Conservation (phyloP, 2,329 filamentous ascomycete genomes). For the Penicillium janthinellum region DNA sequence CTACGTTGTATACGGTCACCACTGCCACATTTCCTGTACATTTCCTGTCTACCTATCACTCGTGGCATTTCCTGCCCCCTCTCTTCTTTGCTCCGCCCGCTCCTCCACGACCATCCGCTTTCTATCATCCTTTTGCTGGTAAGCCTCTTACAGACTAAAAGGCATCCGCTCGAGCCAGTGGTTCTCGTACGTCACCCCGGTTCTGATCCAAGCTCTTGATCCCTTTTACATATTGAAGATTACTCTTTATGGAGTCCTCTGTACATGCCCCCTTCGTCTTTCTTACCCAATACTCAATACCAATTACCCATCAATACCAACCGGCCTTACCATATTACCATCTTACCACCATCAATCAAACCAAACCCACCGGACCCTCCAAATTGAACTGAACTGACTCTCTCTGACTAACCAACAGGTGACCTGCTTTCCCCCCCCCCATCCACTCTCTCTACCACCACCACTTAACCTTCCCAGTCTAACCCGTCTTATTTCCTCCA, state of each 20-base stretch:
- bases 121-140: neutral
- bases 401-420: conserved; percentile 1
- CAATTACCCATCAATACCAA: neutral
- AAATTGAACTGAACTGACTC: neutral
- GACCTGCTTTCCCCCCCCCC: neutral
- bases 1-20: neutral
- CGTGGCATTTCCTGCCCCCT: neutral
- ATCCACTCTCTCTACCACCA: neutral
- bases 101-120: neutral
- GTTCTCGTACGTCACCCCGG: neutral
- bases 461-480: conserved; percentile 14
- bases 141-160: neutral
- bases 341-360: neutral
- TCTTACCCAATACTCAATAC: neutral
- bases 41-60: neutral
- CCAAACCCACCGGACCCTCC: neutral
- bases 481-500: conserved; percentile 16
- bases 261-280: neutral
- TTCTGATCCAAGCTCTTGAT: neutral
- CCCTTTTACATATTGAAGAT: neutral
- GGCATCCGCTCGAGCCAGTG: neutral
- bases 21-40: neutral
- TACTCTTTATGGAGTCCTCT: neutral
- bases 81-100: neutral
- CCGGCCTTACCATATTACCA: neutral